phyloP scores from a whole-genome alignment of 73 alveolate species.

The Breviolum minutum region DNA sequence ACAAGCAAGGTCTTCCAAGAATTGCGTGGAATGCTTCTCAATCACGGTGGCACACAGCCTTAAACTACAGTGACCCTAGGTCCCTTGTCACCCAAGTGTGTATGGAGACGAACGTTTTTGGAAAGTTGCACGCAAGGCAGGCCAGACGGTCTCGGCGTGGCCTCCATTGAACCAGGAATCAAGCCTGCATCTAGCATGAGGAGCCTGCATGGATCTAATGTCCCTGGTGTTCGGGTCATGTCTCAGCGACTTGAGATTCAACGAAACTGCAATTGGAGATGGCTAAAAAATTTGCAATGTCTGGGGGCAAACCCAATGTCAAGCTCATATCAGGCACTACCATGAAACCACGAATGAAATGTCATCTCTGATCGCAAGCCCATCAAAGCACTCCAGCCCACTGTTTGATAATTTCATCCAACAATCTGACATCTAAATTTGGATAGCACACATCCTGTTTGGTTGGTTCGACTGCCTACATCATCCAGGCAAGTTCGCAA shows the following conservation, averaged over 20 bases:
- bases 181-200: no score
- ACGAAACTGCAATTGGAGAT: not conserved
- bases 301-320: not conserved
- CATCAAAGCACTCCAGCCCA: not conserved
- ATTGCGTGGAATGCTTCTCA: not conserved
- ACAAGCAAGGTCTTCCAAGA: not conserved
- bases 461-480: not conserved
- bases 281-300: not conserved
- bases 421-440: not conserved
- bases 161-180: not conserved
- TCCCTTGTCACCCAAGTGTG: not conserved
- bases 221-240: not conserved
- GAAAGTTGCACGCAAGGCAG: not conserved
- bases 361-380: not conserved
- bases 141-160: conserved; percentile 17
- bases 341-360: not conserved
- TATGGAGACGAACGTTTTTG: not conserved
- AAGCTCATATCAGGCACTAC: not conserved
- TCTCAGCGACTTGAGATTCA: not conserved
- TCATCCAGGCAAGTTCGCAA: not conserved
- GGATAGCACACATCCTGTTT: not conserved
- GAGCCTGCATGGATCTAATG: no score
- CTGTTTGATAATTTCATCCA: not conserved
- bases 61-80: not conserved
- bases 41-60: no score